Evolutionary conservation across 2,329 filamentous ascomycete genomes (phyloP).

Genomic region (Trichophyton simii): DNA sequence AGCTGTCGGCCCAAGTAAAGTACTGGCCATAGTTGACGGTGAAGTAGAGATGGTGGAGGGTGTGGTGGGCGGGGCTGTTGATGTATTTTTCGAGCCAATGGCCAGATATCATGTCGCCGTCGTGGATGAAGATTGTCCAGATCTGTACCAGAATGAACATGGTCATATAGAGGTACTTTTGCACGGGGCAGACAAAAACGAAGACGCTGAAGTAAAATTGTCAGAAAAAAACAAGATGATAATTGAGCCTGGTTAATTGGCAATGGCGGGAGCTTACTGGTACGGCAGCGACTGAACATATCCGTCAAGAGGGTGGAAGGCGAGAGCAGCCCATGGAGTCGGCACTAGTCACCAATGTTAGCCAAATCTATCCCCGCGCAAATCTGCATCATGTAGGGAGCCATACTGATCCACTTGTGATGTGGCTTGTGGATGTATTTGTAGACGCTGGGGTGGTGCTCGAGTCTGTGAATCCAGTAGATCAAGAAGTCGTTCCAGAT

Average conservation of each 20-base stretch:
- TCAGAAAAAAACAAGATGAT: not conserved
- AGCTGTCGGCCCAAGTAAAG: conserved; percentile 41
- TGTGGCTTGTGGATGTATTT: conserved; percentile 77
- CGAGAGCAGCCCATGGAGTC: conserved; percentile 67
- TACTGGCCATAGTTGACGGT: conserved; percentile 80
- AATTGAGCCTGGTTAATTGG: not conserved
- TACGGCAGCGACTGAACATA: conserved; percentile 69
- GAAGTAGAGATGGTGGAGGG: conserved; percentile 65
- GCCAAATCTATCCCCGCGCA: not conserved
- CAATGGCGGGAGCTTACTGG: conserved; percentile 33
- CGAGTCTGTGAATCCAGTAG: conserved; percentile 66
- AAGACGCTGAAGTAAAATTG: conserved; percentile 39
- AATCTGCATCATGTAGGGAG: not conserved
- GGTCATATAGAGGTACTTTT: conserved; percentile 65
- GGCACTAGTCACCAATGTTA: conserved; percentile 50
- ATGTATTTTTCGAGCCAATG: conserved; percentile 48
- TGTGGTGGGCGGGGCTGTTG: conserved; percentile 77
- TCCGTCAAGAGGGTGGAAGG: conserved; percentile 76
- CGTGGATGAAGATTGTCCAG: conserved; percentile 80
- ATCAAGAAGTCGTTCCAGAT: conserved; percentile 66
- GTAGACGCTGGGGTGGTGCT: conserved; percentile 62
- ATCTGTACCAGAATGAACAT: conserved; percentile 77
- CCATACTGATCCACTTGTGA: conserved; percentile 60
- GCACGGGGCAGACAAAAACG: conserved; percentile 71
- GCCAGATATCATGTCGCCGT: conserved; percentile 73